Percentiles rank a stretch among this genome's conserved stretches.
Conservation (phyloP, 1,284 basidiomycete species). For the Ceratobasidium theobromae region DNA sequence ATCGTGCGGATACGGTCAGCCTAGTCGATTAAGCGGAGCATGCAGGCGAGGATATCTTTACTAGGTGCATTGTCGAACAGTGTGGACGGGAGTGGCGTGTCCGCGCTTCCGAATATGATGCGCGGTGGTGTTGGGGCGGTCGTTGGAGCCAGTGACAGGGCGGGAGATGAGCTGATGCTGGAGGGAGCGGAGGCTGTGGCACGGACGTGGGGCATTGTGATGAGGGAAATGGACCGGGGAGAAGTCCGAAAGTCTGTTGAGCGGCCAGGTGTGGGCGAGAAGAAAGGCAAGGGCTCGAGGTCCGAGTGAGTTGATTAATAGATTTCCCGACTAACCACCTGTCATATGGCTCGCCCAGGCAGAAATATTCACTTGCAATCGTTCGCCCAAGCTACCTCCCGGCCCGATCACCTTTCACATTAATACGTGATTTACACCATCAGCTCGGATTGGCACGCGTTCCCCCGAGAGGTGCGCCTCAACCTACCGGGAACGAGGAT, state of each 20-base stretch:
- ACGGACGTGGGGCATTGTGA: slow-evolving; percentile 66
- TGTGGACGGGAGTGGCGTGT: no score
- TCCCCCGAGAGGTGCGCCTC: slow-evolving; percentile 66
- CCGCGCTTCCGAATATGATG: no score
- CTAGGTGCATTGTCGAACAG: slow-evolving; percentile 6
- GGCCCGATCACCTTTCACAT: slow-evolving; percentile 72
- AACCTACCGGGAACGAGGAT: slow-evolving; percentile 63
- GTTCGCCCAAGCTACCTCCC: slow-evolving; percentile 62
- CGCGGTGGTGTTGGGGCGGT: no score
- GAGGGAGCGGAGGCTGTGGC: slow-evolving; percentile 56
- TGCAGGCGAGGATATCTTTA: slow-evolving; percentile 18
- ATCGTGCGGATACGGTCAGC: slow-evolving; percentile 23
- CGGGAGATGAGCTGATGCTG: slow-evolving; percentile 46
- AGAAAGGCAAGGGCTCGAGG: slow-evolving; percentile 33
- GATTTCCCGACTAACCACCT: no score
- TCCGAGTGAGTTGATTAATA: slow-evolving; percentile 33
- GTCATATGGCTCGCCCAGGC: slow-evolving; percentile 66
- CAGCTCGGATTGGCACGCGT: slow-evolving; percentile 71
- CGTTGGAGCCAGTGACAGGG: slow-evolving; percentile 37
- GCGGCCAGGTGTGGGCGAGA: background rate
- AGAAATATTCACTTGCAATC: no score
- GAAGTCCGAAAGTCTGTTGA: slow-evolving; percentile 51
- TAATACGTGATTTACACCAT: slow-evolving; percentile 78
- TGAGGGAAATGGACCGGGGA: slow-evolving; percentile 53
- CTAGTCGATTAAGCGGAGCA: slow-evolving; percentile 10